Conservation (phyloP, 768 basidiomycete species). For the Xerocomus brunneocitrinus region DNA sequence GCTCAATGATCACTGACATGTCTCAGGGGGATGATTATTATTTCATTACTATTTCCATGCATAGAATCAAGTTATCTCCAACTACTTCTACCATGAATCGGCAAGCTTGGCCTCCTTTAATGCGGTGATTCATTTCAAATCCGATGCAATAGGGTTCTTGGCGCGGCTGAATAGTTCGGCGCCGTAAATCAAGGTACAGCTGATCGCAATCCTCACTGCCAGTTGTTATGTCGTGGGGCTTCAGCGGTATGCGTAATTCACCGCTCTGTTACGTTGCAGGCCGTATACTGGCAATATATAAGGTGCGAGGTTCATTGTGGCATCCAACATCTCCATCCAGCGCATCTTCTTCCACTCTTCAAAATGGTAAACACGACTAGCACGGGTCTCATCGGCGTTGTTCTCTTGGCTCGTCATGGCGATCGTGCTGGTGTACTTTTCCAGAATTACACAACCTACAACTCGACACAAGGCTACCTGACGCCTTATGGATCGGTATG, state of each 20-base stretch:
- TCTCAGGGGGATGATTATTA: background rate
- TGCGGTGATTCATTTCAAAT: background rate
- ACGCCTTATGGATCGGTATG: conserved; percentile 72
- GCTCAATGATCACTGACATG: background rate
- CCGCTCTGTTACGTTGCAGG: background rate
- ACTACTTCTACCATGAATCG: too few relatives aligned
- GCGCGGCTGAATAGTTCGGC: background rate
- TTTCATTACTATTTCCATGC: background rate
- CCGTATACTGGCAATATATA: conserved; percentile 4
- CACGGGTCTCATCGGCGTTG: conserved; percentile 56
- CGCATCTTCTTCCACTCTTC: background rate
- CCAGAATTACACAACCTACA: conserved; percentile 72
- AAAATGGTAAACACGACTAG: conserved; percentile 25
- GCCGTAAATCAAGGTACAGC: background rate
- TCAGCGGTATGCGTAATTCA: background rate
- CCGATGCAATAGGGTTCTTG: background rate
- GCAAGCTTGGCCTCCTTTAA: too few relatives aligned
- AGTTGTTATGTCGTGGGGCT: background rate
- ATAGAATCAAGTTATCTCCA: background rate
- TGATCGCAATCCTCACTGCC: background rate
- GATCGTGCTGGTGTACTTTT: conserved; percentile 57
- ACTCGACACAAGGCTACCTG: conserved; percentile 56
- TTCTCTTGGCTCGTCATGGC: conserved; percentile 72
- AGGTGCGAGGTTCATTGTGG: background rate
- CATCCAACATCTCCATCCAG: background rate